These are phyloP conservation scores for Beverwykella pulmonaria DNA, from an alignment of 495 filamentous ascomycete species.

Conservation along the genomic window DNA sequence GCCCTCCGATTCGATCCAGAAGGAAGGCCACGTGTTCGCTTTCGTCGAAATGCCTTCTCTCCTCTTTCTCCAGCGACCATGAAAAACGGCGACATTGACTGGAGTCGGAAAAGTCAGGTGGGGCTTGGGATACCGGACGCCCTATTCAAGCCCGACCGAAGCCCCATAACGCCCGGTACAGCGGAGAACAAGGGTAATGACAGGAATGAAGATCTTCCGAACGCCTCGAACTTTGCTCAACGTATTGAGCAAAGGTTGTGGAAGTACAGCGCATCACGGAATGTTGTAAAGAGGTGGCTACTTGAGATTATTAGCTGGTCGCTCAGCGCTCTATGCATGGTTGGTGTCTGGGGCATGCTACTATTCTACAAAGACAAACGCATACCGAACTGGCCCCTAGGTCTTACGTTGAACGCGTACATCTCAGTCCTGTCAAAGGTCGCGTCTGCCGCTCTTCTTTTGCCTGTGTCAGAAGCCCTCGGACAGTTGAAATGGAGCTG, in stretches of 20 bases:
- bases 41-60: slow-evolving; percentile 21
- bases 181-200: slow-evolving; percentile 4
- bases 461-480: slow-evolving; percentile 27
- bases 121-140: slow-evolving; percentile 16
- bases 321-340: slow-evolving; percentile 27
- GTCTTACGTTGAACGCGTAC: slow-evolving; percentile 23
- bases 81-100: background rate
- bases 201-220: background rate
- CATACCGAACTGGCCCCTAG: slow-evolving; percentile 8
- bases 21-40: slow-evolving; percentile 15
- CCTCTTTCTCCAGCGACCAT: slow-evolving; percentile 9
- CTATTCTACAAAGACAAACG: slow-evolving; percentile 9
- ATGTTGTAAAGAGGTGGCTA: slow-evolving; percentile 29
- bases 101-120: slow-evolving; percentile 8
- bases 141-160: slow-evolving; percentile 9
- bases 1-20: slow-evolving; percentile 8
- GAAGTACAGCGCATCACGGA: slow-evolving; percentile 21
- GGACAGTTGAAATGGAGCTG: slow-evolving; percentile 39
- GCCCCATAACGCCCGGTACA: slow-evolving; percentile 20
- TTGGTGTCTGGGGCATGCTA: slow-evolving; percentile 13
- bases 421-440: slow-evolving; percentile 11
- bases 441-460: slow-evolving; percentile 16
- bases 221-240: slow-evolving; percentile 14
- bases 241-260: slow-evolving; percentile 23
- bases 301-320: slow-evolving; percentile 29